Base-by-base conservation (phyloP, 768 basidiomycete species). In the Hericium coralloides region DNA sequence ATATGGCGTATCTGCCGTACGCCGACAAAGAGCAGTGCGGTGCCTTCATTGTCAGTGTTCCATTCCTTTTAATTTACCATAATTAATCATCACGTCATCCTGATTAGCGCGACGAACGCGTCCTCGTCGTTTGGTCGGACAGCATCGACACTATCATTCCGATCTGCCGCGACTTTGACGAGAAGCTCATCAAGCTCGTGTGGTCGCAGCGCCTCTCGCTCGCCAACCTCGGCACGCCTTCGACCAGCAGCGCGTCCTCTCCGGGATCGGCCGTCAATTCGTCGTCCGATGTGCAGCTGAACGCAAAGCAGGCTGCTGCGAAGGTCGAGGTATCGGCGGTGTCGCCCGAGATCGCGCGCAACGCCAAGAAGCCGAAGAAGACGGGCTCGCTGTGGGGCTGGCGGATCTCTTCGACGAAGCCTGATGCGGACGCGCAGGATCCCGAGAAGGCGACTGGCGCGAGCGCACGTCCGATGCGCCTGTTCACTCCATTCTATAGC, bases 11-110 rank as follows among this genome's bases (percentile, higher is more conserved):
- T 56, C 73, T 95, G 43, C 81, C 85, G 6, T 78, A 79, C 41
- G 91, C 91, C 7, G 89, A 94, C 67, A 94, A 93, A 73, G 92
- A 94, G 66, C 92, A 94, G 64, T 92, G 87, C 52, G 92, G 85
- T 18, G 92, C 92, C 12, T 95, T 95, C 67, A 78, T 92, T 54
- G 89, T 87, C 68, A 65, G 80, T 76, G 25, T 12, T 22, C 4
- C 37, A 36, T 52, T 2, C 56, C 18, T 49, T 15, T 15, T 25
- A 15, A 36, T 31, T 25, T n/a, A 10, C 12, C 43, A 51, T 22
- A 56, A 53, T 37, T 38, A 20, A 47, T 22, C 18, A 22, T 15
- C 18, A 10, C 20, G 10, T 14, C 53, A 36, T 53, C 56, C 55
- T 55, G 37, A 49, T 20, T 64, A 90, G 89, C 84, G 92, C 25